phyloP scores from a whole-genome alignment of 495 filamentous ascomycete species.

The Stereocaulon alpinum region DNA sequence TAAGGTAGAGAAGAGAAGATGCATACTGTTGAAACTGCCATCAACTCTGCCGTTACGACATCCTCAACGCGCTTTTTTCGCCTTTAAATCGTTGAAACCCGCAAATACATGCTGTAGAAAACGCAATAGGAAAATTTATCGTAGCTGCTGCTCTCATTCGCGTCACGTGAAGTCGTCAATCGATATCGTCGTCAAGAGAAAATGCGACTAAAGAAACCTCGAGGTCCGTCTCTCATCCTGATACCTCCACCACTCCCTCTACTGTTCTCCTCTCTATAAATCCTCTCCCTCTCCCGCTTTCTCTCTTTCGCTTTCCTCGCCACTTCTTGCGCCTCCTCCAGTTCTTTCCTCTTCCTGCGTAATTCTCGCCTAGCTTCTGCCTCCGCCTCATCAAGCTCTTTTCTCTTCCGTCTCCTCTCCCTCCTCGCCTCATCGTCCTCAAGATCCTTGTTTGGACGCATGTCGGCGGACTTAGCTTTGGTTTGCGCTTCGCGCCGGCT shows the following conservation, averaged over 20 bases:
- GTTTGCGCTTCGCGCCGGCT: conserved; percentile 5
- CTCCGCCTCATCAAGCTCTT: conserved; percentile 20
- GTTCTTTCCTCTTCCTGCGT: conserved; percentile 18
- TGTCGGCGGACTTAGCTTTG: conserved; percentile 10
- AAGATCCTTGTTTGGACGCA: background rate
- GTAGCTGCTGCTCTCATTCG: too few species aligned
- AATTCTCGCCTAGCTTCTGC: conserved; percentile 16
- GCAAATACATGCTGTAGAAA: too few species aligned
- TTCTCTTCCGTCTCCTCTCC: conserved; percentile 12
- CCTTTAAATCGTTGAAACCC: too few species aligned
- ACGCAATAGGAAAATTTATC: too few species aligned
- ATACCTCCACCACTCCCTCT: background rate
- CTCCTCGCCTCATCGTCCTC: conserved; percentile 17
- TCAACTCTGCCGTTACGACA: too few species aligned
- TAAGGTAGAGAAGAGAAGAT: too few species aligned
- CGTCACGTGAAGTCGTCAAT: too few species aligned
- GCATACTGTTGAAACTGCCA: too few species aligned
- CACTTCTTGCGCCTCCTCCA: conserved; percentile 18
- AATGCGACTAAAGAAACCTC: background rate
- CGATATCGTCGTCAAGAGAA: background rate
- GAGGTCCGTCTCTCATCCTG: background rate
- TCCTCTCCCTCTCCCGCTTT: conserved; percentile 14
- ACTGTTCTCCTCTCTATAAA: conserved; percentile 8
- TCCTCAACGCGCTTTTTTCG: too few species aligned
- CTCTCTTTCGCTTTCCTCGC: conserved; percentile 16